A percentile compares a stretch with the other conserved stretches of the same genome.
phyloP scores from a whole-genome alignment of 1,139 yeast species.

The Pichia norvegensis region DNA sequence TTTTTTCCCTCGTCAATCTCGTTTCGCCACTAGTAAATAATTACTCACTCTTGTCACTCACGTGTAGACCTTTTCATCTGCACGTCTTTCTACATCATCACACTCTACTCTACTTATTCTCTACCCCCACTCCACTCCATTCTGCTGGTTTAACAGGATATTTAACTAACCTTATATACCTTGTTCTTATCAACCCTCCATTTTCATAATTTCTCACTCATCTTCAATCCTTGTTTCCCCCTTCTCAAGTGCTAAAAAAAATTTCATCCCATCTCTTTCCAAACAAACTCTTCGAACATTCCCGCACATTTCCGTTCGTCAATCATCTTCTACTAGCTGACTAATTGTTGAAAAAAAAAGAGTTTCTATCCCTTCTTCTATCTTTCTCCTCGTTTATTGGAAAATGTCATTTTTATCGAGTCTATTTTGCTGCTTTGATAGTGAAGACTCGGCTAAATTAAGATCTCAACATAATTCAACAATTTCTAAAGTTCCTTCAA shows the following conservation, averaged over 20 bases:
- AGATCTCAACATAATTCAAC: slow-evolving; percentile 14
- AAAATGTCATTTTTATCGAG: slow-evolving; percentile 28
- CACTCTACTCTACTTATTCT: too few relatives aligned
- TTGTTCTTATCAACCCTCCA: too few relatives aligned
- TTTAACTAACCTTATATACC: too few relatives aligned
- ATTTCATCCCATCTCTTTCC: not conserved
- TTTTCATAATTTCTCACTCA: not conserved
- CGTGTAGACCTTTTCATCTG: not conserved
- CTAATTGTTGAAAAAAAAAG: not conserved
- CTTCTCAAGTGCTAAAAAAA: too few relatives aligned
- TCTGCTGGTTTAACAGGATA: too few relatives aligned
- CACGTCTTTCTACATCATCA: too few relatives aligned
- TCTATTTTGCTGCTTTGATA: slow-evolving; percentile 28
- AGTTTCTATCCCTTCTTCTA: not conserved
- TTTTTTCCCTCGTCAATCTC: not conserved
- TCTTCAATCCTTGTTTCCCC: not conserved
- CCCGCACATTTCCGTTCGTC: not conserved
- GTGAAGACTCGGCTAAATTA: slow-evolving; percentile 23
- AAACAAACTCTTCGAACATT: not conserved
- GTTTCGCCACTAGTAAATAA: not conserved
- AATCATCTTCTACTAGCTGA: not conserved
- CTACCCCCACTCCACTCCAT: too few relatives aligned
- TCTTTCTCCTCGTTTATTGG: not conserved
- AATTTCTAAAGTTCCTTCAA: not conserved
- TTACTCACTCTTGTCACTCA: not conserved